A percentile compares a stretch with the other conserved stretches of the same genome.
phyloP scores from a whole-genome alignment of 495 filamentous ascomycete genomes.

The Clohesyomyces aquaticus region DNA sequence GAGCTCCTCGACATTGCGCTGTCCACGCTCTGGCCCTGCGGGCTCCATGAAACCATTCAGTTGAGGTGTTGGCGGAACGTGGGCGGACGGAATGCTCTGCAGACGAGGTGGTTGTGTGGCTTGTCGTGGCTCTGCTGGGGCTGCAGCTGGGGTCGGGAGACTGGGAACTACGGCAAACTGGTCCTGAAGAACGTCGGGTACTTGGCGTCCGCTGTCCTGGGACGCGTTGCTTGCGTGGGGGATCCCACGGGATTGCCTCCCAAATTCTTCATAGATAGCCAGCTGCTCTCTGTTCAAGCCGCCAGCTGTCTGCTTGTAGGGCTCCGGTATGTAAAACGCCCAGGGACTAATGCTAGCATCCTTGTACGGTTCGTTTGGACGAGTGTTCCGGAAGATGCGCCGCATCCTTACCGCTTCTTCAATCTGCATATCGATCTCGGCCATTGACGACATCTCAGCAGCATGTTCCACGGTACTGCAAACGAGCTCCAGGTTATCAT shows the following conservation, averaged over 20 bases:
- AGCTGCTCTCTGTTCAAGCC: conserved; percentile 91
- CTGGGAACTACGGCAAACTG: conserved; percentile 76
- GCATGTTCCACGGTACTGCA: conserved; percentile 92
- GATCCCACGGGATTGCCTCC: conserved; percentile 71
- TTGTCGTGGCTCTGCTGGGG: conserved; percentile 73
- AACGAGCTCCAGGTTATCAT: conserved; percentile 92
- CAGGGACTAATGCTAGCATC: conserved; percentile 77
- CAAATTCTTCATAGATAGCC: conserved; percentile 95
- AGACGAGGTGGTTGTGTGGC: conserved; percentile 57
- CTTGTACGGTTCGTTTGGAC: conserved; percentile 80
- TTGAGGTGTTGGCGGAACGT: conserved; percentile 54
- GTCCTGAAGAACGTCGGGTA: conserved; percentile 81
- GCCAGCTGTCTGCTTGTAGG: conserved; percentile 76
- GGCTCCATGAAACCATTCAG: conserved; percentile 69
- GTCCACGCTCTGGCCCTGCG: conserved; percentile 53
- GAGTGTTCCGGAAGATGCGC: conserved; percentile 67
- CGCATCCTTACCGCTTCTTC: conserved; percentile 73
- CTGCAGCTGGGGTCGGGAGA: conserved; percentile 78
- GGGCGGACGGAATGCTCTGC: conserved; percentile 41
- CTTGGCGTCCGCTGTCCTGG: conserved; percentile 60
- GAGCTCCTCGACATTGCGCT: conserved; percentile 65
- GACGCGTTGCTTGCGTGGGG: conserved; percentile 61
- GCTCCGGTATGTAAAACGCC: conserved; percentile 86
- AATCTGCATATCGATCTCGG: conserved; percentile 92
- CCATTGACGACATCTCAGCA: conserved; percentile 87